Evolutionary conservation across 2,329 filamentous ascomycete genomes (phyloP).

Genomic region (Aureobasidium sp.): DNA sequence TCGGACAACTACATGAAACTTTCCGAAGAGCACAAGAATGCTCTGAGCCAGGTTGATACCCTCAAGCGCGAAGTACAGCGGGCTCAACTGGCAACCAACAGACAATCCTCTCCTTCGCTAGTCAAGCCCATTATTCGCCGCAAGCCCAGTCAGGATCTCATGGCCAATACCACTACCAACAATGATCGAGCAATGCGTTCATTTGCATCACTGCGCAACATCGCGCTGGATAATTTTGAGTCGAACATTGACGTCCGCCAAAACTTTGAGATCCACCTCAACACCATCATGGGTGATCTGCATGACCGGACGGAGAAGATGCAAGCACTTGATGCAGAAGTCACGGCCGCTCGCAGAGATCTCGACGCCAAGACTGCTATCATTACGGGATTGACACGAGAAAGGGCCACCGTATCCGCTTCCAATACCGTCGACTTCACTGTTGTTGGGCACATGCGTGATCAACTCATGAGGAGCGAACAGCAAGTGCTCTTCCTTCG

Average conservation of each 20-base stretch:
- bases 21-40: constrained; percentile 70
- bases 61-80: constrained; percentile 80
- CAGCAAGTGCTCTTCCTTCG: constrained; percentile 65
- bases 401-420: constrained; percentile 79
- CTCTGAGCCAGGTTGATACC: constrained; percentile 78
- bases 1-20: constrained; percentile 74
- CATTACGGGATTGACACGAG: constrained; percentile 86
- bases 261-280: constrained; percentile 85
- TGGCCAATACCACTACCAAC: constrained; percentile 7
- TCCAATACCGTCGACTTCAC: constrained; percentile 81
- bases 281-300: constrained; percentile 86
- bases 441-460: constrained; percentile 75
- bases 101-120: constrained; percentile 17
- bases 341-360: constrained; percentile 78
- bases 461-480: constrained; percentile 82
- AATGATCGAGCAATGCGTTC: constrained; percentile 89
- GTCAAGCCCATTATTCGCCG: constrained; percentile 65
- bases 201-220: constrained; percentile 78
- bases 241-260: constrained; percentile 75
- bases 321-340: constrained; percentile 78
- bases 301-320: constrained; percentile 81
- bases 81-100: constrained; percentile 33
- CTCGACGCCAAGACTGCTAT: constrained; percentile 97
- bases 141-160: constrained; percentile 81
- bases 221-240: constrained; percentile 81